Evolutionary conservation across 163 green algal species (phyloP).

Genomic region (Scenedesmus sp.): DNA sequence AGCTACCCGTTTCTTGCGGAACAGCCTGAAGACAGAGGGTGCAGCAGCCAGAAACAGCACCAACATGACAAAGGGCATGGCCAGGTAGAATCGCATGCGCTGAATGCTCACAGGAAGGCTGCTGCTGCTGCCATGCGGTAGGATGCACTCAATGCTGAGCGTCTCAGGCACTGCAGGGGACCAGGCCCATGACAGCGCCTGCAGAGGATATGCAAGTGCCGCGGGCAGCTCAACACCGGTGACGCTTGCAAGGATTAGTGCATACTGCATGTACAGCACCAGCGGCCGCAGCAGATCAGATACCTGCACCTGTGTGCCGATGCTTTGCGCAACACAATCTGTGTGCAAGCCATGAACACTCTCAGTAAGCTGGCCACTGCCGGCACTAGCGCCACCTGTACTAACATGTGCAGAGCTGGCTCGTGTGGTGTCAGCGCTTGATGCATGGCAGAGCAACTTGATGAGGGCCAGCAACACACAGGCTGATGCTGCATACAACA

Average conservation of each 20-base stretch:
- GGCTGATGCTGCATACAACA: not conserved
- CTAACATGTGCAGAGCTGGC: no score
- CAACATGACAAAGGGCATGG: slow-evolving; percentile 14
- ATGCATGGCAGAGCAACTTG: slow-evolving; percentile 17
- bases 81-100: slow-evolving; percentile 13
- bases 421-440: not conserved
- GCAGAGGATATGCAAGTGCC: not conserved
- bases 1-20: not conserved
- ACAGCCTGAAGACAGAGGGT: not conserved
- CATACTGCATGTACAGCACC: slow-evolving; percentile 12
- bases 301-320: no score
- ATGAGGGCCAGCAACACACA: slow-evolving; percentile 11
- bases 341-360: no score
- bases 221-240: not conserved
- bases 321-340: no score
- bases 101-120: not conserved
- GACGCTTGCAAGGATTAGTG: slow-evolving; percentile 5
- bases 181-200: slow-evolving; percentile 6
- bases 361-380: no score
- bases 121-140: not conserved
- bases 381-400: no score
- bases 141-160: not conserved
- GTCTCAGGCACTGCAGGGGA: not conserved
- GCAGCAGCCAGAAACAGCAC: not conserved
- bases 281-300: not conserved